These are phyloP conservation scores for Mucor indicus DNA, from an alignment of 371 early-diverging fungal genomes.

Conservation along the genomic window DNA sequence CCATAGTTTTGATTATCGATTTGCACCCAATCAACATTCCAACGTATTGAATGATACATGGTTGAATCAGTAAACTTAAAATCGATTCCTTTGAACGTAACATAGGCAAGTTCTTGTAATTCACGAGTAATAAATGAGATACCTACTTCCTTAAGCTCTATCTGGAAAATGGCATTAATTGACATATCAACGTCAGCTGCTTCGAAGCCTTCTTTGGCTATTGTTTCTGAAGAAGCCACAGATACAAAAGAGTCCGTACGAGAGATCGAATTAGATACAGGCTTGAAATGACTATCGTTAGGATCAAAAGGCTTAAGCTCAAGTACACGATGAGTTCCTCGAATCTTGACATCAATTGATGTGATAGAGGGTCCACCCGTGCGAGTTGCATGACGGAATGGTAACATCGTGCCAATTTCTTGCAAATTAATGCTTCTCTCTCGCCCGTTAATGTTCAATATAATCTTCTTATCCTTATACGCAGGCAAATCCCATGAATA, in stretches of 20 bases:
- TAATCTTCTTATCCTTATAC: conserved; percentile 69
- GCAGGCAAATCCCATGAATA: conserved; percentile 96
- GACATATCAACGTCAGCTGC: conserved; percentile 54
- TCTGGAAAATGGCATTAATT: conserved; percentile 59
- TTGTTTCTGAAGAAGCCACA: conserved; percentile 17
- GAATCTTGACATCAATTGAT: conserved; percentile 82
- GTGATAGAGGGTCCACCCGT: conserved; percentile 51
- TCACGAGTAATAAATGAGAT: conserved; percentile 79
- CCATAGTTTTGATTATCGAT: conserved; percentile 93
- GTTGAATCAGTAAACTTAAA: conserved; percentile 75
- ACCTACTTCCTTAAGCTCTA: conserved; percentile 86
- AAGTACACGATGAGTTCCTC: conserved; percentile 78
- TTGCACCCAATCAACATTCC: conserved; percentile 88
- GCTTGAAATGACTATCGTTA: conserved; percentile 60
- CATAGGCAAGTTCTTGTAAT: conserved; percentile 81
- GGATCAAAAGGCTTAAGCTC: conserved; percentile 72
- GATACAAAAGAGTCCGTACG: conserved; percentile 10
- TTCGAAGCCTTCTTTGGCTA: conserved; percentile 56
- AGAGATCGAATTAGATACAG: conserved; percentile 11
- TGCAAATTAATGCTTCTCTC: conserved; percentile 80
- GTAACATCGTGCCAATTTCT: conserved; percentile 87
- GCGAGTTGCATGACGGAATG: conserved; percentile 68
- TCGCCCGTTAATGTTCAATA: conserved; percentile 67
- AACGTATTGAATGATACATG: conserved; percentile 68
- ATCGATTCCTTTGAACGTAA: conserved; percentile 72